Percentiles rank a stretch among this genome's conserved stretches.
phyloP scores from a whole-genome alignment of 371 early-diverging fungal species.

The Rhizopus arrhizus region DNA sequence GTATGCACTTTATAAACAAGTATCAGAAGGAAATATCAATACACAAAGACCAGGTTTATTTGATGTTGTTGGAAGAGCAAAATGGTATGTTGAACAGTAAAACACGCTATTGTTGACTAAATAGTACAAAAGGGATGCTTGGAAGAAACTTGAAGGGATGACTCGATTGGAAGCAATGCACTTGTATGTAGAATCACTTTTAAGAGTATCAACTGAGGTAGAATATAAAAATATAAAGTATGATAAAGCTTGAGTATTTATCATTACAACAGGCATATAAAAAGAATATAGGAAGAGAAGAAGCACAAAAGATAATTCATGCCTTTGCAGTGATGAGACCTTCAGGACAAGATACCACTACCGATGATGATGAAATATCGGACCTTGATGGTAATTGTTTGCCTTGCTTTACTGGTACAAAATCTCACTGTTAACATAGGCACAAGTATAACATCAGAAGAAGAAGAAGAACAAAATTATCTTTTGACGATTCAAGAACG shows the following conservation, averaged over 20 bases:
- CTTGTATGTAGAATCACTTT: conserved; percentile 31
- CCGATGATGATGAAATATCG: conserved; percentile 21
- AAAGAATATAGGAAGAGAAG: conserved; percentile 27
- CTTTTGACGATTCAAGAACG: conserved; percentile 26
- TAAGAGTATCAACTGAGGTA: conserved; percentile 31
- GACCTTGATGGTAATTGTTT: conserved; percentile 9
- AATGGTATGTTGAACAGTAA: conserved; percentile 32
- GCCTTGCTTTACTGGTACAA: background rate
- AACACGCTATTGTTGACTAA: too few species aligned
- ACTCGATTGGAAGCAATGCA: conserved; percentile 30
- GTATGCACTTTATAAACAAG: conserved; percentile 55
- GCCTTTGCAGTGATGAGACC: conserved; percentile 43
- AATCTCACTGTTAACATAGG: conserved; percentile 5
- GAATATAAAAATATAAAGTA: background rate
- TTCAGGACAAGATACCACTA: conserved; percentile 26
- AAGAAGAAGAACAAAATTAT: conserved; percentile 36
- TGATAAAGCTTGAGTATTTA: conserved; percentile 1
- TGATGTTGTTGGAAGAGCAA: conserved; percentile 53
- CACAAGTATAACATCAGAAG: conserved; percentile 25
- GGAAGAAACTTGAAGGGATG: conserved; percentile 32
- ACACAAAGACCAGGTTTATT: conserved; percentile 49
- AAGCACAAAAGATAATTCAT: conserved; percentile 40
- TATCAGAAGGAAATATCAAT: conserved; percentile 43
- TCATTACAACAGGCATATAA: conserved; percentile 23
- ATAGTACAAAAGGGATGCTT: conserved; percentile 27